Conservation (phyloP, 306 rosid genomes). For the Corylus avellana region DNA sequence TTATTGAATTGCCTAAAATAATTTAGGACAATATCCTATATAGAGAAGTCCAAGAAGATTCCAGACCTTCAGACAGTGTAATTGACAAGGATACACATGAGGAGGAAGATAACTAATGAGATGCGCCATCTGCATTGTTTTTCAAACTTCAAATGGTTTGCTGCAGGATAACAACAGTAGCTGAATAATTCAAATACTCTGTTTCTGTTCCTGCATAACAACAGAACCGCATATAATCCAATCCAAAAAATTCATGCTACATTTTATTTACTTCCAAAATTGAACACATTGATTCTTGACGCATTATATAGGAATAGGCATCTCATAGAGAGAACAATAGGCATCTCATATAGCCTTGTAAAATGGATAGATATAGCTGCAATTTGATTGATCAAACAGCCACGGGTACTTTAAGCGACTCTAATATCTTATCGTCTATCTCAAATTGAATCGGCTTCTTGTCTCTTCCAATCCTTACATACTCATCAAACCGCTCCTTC, state of each 20-base stretch:
- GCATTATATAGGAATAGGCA: neutral
- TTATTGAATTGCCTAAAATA: no score
- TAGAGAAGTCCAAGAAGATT: no score
- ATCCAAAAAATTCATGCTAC: neutral
- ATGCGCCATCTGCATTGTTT: no score
- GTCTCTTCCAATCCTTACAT: constrained; percentile 83
- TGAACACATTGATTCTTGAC: constrained; percentile 7
- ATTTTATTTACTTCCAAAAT: neutral
- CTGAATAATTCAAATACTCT: no score
- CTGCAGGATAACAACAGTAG: no score
- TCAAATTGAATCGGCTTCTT: constrained; percentile 73
- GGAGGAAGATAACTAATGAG: no score
- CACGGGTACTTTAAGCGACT: constrained; percentile 73
- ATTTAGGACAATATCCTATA: no score
- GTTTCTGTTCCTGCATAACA: no score
- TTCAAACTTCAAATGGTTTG: no score
- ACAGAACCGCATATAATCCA: neutral
- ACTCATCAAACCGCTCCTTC: constrained; percentile 82
- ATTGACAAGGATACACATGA: no score
- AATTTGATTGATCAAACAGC: constrained; percentile 47
- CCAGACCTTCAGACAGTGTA: no score
- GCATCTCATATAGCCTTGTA: constrained; percentile 13
- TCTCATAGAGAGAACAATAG: neutral
- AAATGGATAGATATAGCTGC: neutral
- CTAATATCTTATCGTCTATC: constrained; percentile 79